Percentiles rank a stretch among this genome's conserved stretches.
Evolutionary conservation across 2,329 filamentous ascomycete species (phyloP).

Genomic region (Diaporthe aspalathi): DNA sequence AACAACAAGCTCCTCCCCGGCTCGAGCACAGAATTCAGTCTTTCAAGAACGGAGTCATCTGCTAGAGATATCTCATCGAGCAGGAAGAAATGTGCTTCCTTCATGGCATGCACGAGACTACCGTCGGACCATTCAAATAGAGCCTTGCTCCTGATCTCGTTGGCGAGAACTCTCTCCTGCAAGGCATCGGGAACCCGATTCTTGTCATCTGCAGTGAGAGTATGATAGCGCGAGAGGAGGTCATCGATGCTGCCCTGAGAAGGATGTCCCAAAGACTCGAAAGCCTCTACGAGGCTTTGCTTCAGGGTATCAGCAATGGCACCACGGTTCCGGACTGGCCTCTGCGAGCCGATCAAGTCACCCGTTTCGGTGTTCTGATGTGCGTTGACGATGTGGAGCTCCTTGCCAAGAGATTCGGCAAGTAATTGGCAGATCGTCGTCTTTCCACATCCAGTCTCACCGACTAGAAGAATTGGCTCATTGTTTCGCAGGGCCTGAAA

Average conservation of each 20-base stretch:
- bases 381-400: conserved; percentile 91
- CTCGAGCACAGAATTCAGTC: conserved; percentile 96
- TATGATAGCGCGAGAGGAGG: conserved; percentile 70
- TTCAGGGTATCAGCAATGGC: conserved; percentile 75
- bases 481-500: conserved; percentile 86
- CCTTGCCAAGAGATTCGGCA: conserved; percentile 80
- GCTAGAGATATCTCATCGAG: conserved; percentile 98
- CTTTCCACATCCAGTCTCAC: conserved; percentile 97
- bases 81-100: conserved; percentile 87
- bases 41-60: conserved; percentile 95
- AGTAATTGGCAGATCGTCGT: conserved; percentile 95
- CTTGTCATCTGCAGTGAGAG: conserved; percentile 57
- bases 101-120: conserved; percentile 94
- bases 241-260: conserved; percentile 60
- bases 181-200: conserved; percentile 61
- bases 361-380: conserved; percentile 99
- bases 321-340: conserved; percentile 87
- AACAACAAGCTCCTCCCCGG: conserved; percentile 86
- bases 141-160: conserved; percentile 76
- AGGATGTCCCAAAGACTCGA: conserved; percentile 54
- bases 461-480: conserved; percentile 93
- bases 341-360: conserved; percentile 94
- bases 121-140: conserved; percentile 98
- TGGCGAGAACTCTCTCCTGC: conserved; percentile 58
- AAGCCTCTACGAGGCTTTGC: conserved; percentile 65